Base-by-base conservation (phyloP, 2,329 filamentous ascomycete species). In the Ascochyta lentis region DNA sequence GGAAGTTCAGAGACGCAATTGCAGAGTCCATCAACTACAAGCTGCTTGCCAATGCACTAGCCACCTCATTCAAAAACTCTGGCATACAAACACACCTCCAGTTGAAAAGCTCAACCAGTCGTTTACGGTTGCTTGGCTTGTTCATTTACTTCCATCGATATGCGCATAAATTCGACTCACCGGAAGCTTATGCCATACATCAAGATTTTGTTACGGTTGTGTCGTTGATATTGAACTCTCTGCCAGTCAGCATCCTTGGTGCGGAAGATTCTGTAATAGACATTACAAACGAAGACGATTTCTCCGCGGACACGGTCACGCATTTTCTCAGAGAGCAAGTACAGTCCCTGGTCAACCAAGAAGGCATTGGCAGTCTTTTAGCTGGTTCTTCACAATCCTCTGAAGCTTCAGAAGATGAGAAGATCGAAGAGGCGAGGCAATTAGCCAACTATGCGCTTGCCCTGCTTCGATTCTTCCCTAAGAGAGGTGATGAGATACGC, bases 391-490 rank as follows among this genome's bases (percentile, higher is more conserved):
- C 69, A n/a, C 64, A 64, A 38, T 65, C 70, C 39, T 72, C 73
- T 65, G 79, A 73, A 31, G 63, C 68, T 16, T 70, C 72, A 8
- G 68, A 70, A 15, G 69, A 71, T 6, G 68, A 65, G 59, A 76
- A 61, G 69, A 78, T 68, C 67, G 79, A 84, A 54, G 85, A 90
- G 69, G 88, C 90, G 2, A 89, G 89, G 63, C 79, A 91, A 12
- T 80, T 96, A 35, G 92, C 94, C 12, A 91, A 89, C 26, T 98
- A 96, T 70, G 91, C 92, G 3, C 80, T 98, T 35, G 93, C 91
- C 0, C 79, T 99, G 3, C 80, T 98, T 4, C 86, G 90, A 55
- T 93, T 92, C 65, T 98, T 98, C 63, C 92, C 94, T 8, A 80
- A 83, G 6, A 84, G 86, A 56, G 88, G 88, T 3, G 93, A 97